phyloP scores from a whole-genome alignment of 805 yeast genomes.

The Metschnikowia matae region DNA sequence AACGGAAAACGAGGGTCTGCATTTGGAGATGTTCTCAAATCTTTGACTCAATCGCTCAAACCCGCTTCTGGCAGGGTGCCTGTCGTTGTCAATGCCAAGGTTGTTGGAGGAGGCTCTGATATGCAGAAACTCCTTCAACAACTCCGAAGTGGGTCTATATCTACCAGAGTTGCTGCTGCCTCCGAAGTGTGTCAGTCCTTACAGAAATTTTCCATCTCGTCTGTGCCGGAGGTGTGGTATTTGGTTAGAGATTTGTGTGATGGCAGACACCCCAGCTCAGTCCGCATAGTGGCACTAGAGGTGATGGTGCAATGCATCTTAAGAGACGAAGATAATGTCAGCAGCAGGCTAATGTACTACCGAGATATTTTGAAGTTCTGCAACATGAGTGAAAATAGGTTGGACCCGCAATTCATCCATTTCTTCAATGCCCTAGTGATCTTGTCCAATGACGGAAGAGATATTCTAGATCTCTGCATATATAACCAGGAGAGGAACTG shows the following conservation, averaged over 20 bases:
- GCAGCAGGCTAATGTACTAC: constrained; percentile 53
- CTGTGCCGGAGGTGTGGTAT: constrained; percentile 76
- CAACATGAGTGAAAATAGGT: constrained; percentile 23
- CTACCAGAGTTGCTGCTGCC: constrained; percentile 48
- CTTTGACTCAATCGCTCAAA: constrained; percentile 36
- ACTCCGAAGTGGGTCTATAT: constrained; percentile 33
- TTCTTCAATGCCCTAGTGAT: constrained; percentile 45
- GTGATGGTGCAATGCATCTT: constrained; percentile 54
- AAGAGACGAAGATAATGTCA: constrained; percentile 46
- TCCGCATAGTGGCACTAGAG: constrained; percentile 45
- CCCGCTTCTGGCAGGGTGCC: constrained; percentile 19
- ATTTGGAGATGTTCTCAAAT: constrained; percentile 37
- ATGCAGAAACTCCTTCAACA: constrained; percentile 37
- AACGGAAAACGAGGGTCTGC: constrained; percentile 23
- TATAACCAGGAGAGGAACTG: constrained; percentile 33
- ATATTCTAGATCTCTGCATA: constrained; percentile 48
- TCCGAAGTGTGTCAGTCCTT: constrained; percentile 47
- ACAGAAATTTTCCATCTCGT: constrained; percentile 48
- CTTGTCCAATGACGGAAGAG: constrained; percentile 51
- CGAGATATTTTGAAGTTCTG: constrained; percentile 50
- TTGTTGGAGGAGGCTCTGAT: constrained; percentile 43
- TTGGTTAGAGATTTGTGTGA: constrained; percentile 53
- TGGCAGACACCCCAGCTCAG: constrained; percentile 22
- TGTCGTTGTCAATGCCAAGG: constrained; percentile 36
- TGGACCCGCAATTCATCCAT: constrained; percentile 49